Base-by-base conservation (phyloP, 75 land plant species). In the Selaginella moellendorffii region DNA sequence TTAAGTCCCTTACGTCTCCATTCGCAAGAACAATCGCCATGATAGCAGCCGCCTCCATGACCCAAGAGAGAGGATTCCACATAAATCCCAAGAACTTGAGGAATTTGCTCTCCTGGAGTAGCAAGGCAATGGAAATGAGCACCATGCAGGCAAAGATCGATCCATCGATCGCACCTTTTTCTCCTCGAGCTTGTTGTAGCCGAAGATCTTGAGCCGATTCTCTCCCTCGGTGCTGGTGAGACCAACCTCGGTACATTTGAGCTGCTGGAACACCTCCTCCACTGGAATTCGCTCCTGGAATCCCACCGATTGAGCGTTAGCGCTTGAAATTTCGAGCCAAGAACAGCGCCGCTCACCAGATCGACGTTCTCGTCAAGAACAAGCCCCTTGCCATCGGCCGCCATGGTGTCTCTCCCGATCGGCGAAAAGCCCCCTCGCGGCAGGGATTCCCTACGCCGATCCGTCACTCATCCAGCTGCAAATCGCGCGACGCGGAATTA, bases 41-140 rank as follows among this genome's bases (percentile, higher is more conserved):
- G 42, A 87, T 63, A 42, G 91, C 91, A 52, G 91, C 91, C 29
- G 42, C 58, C 64, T 87, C 91, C 91, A 87, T 87, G 54, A 87
- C 91, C 91, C 91, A 87, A 29, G 91, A 87, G 5, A 87, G 71
- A 29, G 91, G 88, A 68, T 87, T 84, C 90, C 90, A 86, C 90
- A 86, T 86, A 52, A 86, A 86, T 12, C 90, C 88, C 65, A 86
- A 74, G 61, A 87, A 85, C 75, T 85, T 87, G 68, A 87, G 80
- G n/a, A 87, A 0, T 64, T 87, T 87, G 68, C 81, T 87, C 67
- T 70, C 72, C 72, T 70, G 72, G 14, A 46, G 51, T 10, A 46
- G 51, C n/a, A n/a, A n/a, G n/a, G n/a, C 46, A 36, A 36, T 14
- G 10, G 14, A 36, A 36, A 36, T 36, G 5, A 14, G 14, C 46